A percentile compares a stretch with the other conserved stretches of the same genome.
Evolutionary conservation across 352 stramenopile species (phyloP).

Genomic region (Phytopythium aichiense): DNA sequence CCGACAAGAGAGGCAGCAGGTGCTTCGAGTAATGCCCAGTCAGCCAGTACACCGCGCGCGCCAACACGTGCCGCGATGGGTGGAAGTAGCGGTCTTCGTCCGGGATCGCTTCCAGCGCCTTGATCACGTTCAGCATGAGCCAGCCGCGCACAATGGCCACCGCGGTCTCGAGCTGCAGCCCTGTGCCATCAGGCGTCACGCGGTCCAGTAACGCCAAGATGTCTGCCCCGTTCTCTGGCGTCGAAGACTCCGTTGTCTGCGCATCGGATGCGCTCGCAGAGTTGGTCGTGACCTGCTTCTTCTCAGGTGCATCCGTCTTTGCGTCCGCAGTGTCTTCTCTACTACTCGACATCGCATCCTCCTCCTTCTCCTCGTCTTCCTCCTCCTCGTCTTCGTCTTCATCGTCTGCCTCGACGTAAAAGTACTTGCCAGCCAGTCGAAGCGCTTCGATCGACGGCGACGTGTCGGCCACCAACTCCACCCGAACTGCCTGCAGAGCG

Average conservation of each 20-base stretch:
- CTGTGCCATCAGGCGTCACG: background rate
- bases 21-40: conserved; percentile 24
- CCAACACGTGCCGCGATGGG: conserved; percentile 54
- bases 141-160: conserved; percentile 26
- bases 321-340: conserved; percentile 12
- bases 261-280: background rate
- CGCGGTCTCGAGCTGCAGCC: conserved; percentile 5
- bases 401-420: conserved; percentile 45
- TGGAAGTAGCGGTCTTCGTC: conserved; percentile 83
- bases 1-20: conserved; percentile 11
- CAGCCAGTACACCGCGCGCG: conserved; percentile 51
- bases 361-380: background rate
- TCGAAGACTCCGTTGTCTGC: background rate
- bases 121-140: conserved; percentile 62
- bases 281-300: background rate
- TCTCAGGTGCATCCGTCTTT: background rate
- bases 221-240: background rate
- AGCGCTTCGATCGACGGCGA: conserved; percentile 23
- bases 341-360: background rate
- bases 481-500: conserved; percentile 56
- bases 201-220: conserved; percentile 6
- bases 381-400: conserved; percentile 20
- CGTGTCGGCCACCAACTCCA: conserved; percentile 38
- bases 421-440: conserved; percentile 42
- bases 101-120: conserved; percentile 70